Percentiles rank a stretch among this genome's conserved stretches.
Evolutionary conservation across 2,329 filamentous ascomycete genomes (phyloP).

Genomic region (Thelonectria discophora): DNA sequence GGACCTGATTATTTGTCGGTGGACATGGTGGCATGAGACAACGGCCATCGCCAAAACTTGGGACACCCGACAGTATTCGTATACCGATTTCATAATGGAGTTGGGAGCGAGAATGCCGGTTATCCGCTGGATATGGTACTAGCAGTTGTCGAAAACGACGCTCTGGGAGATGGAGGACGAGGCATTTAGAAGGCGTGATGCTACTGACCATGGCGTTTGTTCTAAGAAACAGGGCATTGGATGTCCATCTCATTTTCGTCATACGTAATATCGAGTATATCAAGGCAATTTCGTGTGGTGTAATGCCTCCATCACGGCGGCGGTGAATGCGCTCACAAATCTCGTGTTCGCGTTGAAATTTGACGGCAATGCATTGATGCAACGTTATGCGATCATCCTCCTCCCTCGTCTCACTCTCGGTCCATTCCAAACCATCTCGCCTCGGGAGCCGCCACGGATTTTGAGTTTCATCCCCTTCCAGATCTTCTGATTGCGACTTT

Average conservation of each 20-base stretch:
- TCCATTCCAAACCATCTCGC: slow-evolving; percentile 6
- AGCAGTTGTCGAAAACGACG: no score
- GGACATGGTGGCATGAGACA: no score
- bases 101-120: no score
- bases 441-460: not conserved
- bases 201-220: no score
- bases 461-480: not conserved
- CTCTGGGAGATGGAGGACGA: no score
- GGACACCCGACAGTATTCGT: no score
- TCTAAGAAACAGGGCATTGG: no score
- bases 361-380: slow-evolving; percentile 1
- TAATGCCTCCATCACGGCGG: not conserved
- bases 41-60: no score
- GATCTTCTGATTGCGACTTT: not conserved
- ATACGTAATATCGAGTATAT: not conserved
- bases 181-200: no score
- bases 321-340: not conserved
- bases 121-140: no score
- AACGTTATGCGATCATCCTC: not conserved
- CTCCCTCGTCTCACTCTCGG: slow-evolving; percentile 11
- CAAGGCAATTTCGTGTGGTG: not conserved
- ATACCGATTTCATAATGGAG: no score
- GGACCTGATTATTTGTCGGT: no score
- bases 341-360: not conserved
- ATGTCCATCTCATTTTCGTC: not conserved